Base-by-base conservation (phyloP, 768 basidiomycete genomes). In the Phaffia australis region DNA sequence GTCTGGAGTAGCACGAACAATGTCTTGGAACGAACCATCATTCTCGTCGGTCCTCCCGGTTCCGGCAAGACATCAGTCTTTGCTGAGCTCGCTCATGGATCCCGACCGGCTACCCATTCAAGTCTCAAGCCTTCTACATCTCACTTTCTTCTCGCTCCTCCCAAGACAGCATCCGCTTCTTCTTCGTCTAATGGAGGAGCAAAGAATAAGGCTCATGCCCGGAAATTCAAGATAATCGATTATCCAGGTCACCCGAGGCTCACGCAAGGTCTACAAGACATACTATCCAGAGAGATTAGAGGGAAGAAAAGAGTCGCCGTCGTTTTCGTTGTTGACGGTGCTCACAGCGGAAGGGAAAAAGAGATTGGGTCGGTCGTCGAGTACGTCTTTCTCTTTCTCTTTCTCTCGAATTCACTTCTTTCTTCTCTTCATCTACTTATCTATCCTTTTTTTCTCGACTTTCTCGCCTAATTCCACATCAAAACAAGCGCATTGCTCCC, bases 301-400 rank as follows among this genome's bases (percentile, higher is more conserved):
- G 65, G 65, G 1, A 50, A 50, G 27, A 59, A 59, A 16, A 55
- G 32, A 1, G 54, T 66, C 27, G 58, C 51, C 15, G 65, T 66
- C 54, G 65, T 66, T 51, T 66, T 66, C n/a, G 65, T 66, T 19
- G 65, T 66, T 4, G 65, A 66, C 23, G 65, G 65, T 5, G 56
- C 52, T 29, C 35, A 25, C 16, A 32, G 35, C 6, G 57, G 27
- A 14, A 54, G 65, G 27, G 65, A 66, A 23, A 66, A 66, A 59
- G 65, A 66, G 25, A 48, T 66, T 21, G 65, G 59, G 8, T 42
- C 25, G 14, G 54, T 66, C 16, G 65, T 66, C 23, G 65, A 66
- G 65, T 66, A 55, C 30, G 59, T 60, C 18, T 1, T 65, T 50
- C 29, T 16, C 32, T 35, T 3, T 16, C 18, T 49, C 21, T 51